Evolutionary conservation across 2,329 filamentous ascomycete genomes (phyloP), one percentile per base, ranked within the genome.

Genomic region (Sporothrix brasiliensis): DNA sequence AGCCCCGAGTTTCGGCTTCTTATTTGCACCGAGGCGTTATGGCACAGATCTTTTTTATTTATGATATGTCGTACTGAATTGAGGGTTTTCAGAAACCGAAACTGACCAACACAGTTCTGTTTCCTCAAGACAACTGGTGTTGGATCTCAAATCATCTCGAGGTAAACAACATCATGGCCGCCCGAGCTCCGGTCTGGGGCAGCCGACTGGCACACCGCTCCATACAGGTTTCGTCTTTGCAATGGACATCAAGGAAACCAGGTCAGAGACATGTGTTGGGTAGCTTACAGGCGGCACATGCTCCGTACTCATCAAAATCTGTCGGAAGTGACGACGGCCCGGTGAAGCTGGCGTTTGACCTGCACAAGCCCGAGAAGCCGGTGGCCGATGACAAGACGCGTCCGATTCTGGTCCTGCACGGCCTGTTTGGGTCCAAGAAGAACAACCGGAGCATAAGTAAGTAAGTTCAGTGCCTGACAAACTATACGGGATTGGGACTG

Each of bases 361-460:
- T 91, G 56, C 88, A 93, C 77, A 82, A 86, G 76, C 88, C 91
- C 1, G 75, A 81, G 0, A 83, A 82, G 66, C 78, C 79, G 1
- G 79, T 80, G 34, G 77, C 79, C 69, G 78, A 83, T 76, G 77
- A 79, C 71, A 80, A 81, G 72, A 79, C 80, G 47, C 76, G 81
- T 52, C 92, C 94, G 1, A 92, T 98, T 73, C 81, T 98, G 73
- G 91, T 98, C 74, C 88, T 98, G 77, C 94, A 98, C 79, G 94
- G 95, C 0, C 84, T 98, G 13, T 97, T 98, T 77, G 94, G 94
- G 24, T 97, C 92, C 50, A 97, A 96, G 83, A 93, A 92, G 83
- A 98, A 98, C 79, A 97, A 97, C 79, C 86, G 94, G 79, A 92
- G 87, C 77, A 95, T 98, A 73, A 96, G 93, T 90, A 97, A 93